Evolutionary conservation across 208 protist species (phyloP).

Genomic region (Balamuthia mandrillaris): DNA sequence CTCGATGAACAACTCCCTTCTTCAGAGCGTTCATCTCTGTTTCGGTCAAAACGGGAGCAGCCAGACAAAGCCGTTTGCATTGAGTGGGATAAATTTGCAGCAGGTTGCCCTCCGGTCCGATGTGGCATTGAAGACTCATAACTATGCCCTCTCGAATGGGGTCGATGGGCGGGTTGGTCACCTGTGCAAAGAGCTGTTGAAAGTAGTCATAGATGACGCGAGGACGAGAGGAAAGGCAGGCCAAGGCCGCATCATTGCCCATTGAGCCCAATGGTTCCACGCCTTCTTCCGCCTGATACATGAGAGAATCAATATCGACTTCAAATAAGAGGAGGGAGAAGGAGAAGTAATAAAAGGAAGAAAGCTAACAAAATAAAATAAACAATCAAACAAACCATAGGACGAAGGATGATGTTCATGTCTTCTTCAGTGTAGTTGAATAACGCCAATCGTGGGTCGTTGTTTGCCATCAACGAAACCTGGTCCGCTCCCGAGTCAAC

Average conservation of each 20-base stretch:
- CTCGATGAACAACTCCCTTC: background rate
- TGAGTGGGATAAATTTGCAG: constrained; percentile 47
- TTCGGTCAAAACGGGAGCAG: constrained; percentile 60
- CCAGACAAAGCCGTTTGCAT: constrained; percentile 48
- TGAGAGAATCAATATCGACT: background rate
- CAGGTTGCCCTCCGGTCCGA: constrained; percentile 70
- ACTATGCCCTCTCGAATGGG: constrained; percentile 71
- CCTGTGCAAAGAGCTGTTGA: constrained; percentile 77
- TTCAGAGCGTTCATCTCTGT: constrained; percentile 20
- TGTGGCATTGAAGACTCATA: background rate
- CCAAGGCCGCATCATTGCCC: constrained; percentile 76
- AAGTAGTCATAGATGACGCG: constrained; percentile 79
- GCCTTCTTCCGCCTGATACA: background rate
- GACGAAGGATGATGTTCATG: constrained; percentile 55
- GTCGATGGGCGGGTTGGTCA: constrained; percentile 84
- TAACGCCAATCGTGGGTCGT: background rate
- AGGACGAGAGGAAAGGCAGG: constrained; percentile 63
- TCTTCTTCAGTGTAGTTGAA: constrained; percentile 58
- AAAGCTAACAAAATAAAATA: background rate
- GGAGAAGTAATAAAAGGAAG: background rate
- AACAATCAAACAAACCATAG: constrained; percentile 42
- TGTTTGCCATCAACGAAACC: background rate
- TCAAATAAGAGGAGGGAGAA: background rate
- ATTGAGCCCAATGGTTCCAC: constrained; percentile 75
- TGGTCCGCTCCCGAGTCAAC: background rate